phyloP scores from a whole-genome alignment of 2,329 filamentous ascomycete species.

The Xylariaceae sp. region DNA sequence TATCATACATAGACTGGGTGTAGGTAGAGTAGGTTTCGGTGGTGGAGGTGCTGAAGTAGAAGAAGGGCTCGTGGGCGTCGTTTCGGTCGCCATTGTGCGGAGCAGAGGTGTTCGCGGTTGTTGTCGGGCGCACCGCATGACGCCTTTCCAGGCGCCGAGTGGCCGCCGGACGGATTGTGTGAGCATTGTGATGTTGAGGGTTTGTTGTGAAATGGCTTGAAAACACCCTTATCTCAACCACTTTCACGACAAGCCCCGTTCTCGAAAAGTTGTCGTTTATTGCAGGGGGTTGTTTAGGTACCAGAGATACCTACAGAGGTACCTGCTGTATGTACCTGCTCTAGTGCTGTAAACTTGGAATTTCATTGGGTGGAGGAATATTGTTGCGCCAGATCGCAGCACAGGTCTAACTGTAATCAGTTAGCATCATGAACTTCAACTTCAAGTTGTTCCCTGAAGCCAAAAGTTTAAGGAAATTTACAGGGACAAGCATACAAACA shows the following conservation, averaged over 20 bases:
- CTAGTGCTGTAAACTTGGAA: slow-evolving; percentile 1
- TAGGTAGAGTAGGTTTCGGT: neutral
- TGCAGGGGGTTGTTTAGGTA: slow-evolving; percentile 13
- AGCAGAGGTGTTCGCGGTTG: slow-evolving; percentile 35
- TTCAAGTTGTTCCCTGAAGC: no score
- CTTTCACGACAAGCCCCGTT: neutral
- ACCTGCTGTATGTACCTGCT: neutral
- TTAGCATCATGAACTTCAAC: no score
- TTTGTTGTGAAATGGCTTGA: slow-evolving; percentile 3
- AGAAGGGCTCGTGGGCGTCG: slow-evolving; percentile 14
- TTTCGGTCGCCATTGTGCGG: slow-evolving; percentile 45
- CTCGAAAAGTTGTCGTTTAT: neutral
- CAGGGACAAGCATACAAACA: neutral
- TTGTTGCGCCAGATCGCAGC: no score
- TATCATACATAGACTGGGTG: no score
- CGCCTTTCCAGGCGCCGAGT: slow-evolving; percentile 63
- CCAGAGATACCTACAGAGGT: neutral
- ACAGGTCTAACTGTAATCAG: no score
- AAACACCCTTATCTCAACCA: neutral
- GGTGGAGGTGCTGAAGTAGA: neutral
- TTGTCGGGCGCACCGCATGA: slow-evolving; percentile 53
- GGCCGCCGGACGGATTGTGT: slow-evolving; percentile 58
- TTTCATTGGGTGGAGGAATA: slow-evolving; percentile 18
- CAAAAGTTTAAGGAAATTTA: no score
- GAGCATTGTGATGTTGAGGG: slow-evolving; percentile 44